Percentiles rank a stretch among this genome's conserved stretches.
These are phyloP conservation scores for Taphrina deformans DNA, from an alignment of 1,139 yeast species.

Conservation along the genomic window DNA sequence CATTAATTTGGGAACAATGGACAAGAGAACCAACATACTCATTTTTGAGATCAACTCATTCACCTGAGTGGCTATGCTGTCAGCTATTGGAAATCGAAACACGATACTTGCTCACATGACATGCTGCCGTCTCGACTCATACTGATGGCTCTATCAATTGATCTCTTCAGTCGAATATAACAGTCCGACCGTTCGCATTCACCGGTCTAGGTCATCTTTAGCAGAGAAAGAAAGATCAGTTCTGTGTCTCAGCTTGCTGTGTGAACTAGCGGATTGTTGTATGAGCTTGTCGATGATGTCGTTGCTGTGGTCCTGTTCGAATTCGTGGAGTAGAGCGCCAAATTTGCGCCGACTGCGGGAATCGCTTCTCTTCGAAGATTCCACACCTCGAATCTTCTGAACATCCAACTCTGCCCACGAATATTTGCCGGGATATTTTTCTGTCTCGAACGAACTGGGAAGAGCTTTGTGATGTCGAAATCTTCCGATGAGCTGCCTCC, in stretches of 20 bases:
- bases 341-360: neutral
- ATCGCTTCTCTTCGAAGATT: neutral
- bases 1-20: neutral
- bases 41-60: constrained; percentile 6
- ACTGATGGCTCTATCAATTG: neutral
- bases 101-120: neutral
- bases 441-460: no score
- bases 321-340: neutral
- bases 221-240: no score
- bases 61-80: neutral
- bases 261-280: no score
- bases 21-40: neutral
- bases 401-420: no score
- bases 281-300: neutral
- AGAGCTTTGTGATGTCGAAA: neutral
- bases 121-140: constrained; percentile 11
- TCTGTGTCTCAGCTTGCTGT: neutral
- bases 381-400: no score
- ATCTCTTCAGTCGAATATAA: no score
- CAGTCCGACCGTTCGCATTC: no score
- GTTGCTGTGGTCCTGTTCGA: neutral
- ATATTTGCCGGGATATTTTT: no score
- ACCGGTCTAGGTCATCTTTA: no score
- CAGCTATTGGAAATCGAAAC: neutral
- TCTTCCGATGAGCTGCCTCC: constrained; percentile 2